Percentiles rank a stretch among this genome's conserved stretches.
Evolutionary conservation across 2,329 filamentous ascomycete species (phyloP).

Genomic region (Falciphora oryzae): DNA sequence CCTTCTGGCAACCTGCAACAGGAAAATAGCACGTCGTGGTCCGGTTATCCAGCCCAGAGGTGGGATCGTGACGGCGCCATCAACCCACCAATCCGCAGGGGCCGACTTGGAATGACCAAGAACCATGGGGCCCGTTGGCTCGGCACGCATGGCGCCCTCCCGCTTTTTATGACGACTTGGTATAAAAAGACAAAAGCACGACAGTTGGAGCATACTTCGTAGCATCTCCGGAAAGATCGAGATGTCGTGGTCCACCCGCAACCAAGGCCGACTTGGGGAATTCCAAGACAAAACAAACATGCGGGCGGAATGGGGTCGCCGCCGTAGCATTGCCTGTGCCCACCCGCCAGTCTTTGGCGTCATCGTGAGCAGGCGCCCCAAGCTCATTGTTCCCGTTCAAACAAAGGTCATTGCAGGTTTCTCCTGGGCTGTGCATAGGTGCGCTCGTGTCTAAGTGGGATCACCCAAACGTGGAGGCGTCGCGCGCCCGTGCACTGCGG

Average conservation of each 20-base stretch:
- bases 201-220: too few relatives aligned
- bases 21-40: background rate
- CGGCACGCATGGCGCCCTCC: background rate
- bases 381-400: background rate
- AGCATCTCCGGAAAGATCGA: too few relatives aligned
- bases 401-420: background rate
- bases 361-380: background rate
- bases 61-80: background rate
- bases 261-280: background rate
- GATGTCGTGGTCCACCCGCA: too few relatives aligned
- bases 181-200: too few relatives aligned
- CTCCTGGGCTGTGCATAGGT: background rate
- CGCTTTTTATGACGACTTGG: background rate
- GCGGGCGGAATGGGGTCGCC: too few relatives aligned
- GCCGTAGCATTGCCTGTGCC: too few relatives aligned
- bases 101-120: background rate
- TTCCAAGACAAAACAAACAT: too few relatives aligned
- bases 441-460: background rate
- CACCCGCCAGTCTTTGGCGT: background rate
- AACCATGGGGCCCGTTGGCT: background rate
- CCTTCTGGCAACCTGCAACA: background rate
- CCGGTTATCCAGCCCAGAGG: background rate
- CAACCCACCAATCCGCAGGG: background rate
- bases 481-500: background rate
- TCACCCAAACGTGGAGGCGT: background rate